Evolutionary conservation across 306 rosid species (phyloP), one percentile per base, ranked within the genome.

Genomic region (Pyrus communis): DNA sequence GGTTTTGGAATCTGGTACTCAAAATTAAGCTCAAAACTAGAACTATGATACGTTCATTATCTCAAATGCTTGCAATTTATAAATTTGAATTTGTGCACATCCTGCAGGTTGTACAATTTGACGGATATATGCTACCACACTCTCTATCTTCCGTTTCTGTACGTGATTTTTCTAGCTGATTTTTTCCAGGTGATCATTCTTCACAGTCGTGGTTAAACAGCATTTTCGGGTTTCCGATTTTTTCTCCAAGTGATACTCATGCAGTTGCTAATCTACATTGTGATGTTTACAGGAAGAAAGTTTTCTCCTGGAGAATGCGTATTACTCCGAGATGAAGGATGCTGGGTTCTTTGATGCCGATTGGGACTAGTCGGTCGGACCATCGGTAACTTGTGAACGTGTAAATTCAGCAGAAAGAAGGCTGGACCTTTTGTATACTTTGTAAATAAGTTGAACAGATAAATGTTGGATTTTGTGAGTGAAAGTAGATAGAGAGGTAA

Each of bases 291-390:
- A 92, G 96, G 93, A 87, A 83, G 96, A 92, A 54, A 87, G 87
- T 35, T 90, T 90, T 73, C 89, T 88, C 78, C 84, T 90, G 87
- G 92, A 92, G 11, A 88, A 77, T 30, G 96, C 93, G 5, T 92
- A 92, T 76, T 92, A 88, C 82, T 85, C 91, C 1, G 96, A 90
- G 79, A 92, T 92, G 97, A 92, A 81, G 82, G 97, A 92, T 82
- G 96, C 97, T 19, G 97, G 97, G 69, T 92, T 92, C 90, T 90
- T 92, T 74, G 97, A 92, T 64, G 84, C 84, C n/a, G 93, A 92
- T 51, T 92, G 89, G 93, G 97, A 88, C 78, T 90, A 86, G 78
- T 71, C 71, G 31, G 5, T 57, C 54, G 54, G 54, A 49, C 54
- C 21, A 31, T 31, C 62, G 33, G 63, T 71, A 78, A 72, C 70